phyloP scores from a whole-genome alignment of 805 yeast genomes.

The Suhomyces kilbournensis region DNA sequence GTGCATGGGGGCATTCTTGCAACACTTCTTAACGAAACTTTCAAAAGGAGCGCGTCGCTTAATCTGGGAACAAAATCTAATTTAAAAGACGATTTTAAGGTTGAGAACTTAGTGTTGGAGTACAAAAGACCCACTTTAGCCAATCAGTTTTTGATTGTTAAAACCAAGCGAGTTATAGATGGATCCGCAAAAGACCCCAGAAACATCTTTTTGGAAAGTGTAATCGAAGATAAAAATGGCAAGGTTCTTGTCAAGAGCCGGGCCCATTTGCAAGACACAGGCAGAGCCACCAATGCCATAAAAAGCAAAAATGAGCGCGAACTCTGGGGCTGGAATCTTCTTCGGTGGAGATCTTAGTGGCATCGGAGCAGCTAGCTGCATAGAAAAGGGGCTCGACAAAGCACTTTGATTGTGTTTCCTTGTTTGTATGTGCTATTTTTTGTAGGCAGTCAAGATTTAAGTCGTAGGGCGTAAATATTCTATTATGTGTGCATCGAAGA shows the following conservation, averaged over 20 bases:
- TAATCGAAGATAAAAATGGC: slow-evolving; percentile 52
- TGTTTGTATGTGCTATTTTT: neutral
- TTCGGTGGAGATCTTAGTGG: neutral
- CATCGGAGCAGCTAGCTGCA: neutral
- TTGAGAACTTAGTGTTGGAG: slow-evolving; percentile 45
- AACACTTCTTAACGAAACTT: slow-evolving; percentile 72
- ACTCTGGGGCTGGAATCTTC: neutral
- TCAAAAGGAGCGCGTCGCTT: slow-evolving; percentile 53
- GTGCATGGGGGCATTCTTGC: slow-evolving; percentile 89
- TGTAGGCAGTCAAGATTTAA: neutral
- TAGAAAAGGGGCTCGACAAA: neutral
- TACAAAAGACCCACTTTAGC: slow-evolving; percentile 77
- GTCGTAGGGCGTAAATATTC: neutral
- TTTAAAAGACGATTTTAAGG: slow-evolving; percentile 38
- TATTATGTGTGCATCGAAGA: neutral
- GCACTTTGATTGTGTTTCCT: neutral
- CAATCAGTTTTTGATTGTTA: slow-evolving; percentile 69
- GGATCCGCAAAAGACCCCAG: slow-evolving; percentile 17
- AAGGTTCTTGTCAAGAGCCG: slow-evolving; percentile 55
- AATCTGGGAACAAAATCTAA: slow-evolving; percentile 27
- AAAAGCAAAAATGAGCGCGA: neutral
- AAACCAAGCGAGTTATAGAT: slow-evolving; percentile 38
- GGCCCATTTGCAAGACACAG: slow-evolving; percentile 45
- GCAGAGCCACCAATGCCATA: slow-evolving; percentile 21
- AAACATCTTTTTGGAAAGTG: slow-evolving; percentile 45